Conservation (phyloP, 352 stramenopile genomes). For the Globisporangium acanthophoron region DNA sequence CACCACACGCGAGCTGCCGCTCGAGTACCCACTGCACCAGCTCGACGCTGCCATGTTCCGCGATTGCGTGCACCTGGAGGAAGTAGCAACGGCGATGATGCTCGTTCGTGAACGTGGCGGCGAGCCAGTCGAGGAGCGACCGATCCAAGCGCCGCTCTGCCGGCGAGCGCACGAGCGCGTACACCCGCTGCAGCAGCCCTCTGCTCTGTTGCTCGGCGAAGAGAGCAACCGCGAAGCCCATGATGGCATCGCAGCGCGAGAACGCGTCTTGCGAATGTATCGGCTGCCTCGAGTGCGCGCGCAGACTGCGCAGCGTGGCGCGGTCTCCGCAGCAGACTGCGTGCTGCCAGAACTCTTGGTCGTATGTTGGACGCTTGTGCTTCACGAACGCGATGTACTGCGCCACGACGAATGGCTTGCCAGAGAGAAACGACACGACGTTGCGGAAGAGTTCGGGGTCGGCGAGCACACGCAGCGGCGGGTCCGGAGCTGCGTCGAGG, state of each 20-base stretch:
- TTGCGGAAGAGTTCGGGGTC: background rate
- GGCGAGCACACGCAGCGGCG: background rate
- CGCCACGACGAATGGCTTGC: background rate
- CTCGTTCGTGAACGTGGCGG: background rate
- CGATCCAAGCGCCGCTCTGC: background rate
- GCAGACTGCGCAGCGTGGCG: background rate
- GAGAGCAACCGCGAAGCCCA: background rate
- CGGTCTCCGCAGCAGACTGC: background rate
- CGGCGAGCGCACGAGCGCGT: background rate
- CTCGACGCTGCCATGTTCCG: background rate
- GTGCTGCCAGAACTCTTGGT: background rate
- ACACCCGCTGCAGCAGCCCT: background rate
- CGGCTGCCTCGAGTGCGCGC: background rate
- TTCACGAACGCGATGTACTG: background rate
- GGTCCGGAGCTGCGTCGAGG: no score
- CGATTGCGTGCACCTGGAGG: background rate
- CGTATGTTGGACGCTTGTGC: background rate
- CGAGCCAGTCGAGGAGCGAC: background rate
- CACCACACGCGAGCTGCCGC: background rate
- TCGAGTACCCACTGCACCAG: background rate
- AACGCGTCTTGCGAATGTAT: background rate
- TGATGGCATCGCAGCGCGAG: background rate
- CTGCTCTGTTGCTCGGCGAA: background rate
- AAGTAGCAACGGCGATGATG: background rate
- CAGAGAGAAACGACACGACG: background rate